Percentiles rank a stretch among this genome's conserved stretches.
Conservation (phyloP, 805 yeast species). For the Myxozyma udenii region DNA sequence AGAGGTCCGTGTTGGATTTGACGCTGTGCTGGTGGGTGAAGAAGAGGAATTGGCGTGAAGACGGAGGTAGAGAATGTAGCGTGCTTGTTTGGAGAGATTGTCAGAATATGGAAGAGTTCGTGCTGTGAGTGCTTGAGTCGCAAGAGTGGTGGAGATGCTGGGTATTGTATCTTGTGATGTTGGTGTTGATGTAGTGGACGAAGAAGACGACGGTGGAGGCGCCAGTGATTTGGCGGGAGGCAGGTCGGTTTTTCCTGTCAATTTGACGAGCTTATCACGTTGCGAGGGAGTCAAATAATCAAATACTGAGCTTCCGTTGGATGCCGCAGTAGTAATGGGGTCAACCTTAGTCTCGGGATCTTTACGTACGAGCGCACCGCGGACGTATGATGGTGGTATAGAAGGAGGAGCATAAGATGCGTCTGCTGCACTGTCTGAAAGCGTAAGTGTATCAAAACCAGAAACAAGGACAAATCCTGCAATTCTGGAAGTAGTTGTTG, state of each 20-base stretch:
- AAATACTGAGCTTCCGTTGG: slow-evolving; percentile 32
- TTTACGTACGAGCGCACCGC: slow-evolving; percentile 10
- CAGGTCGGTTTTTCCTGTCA: slow-evolving; percentile 25
- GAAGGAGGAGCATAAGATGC: slow-evolving; percentile 16
- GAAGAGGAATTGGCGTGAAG: slow-evolving; percentile 19
- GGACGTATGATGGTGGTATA: slow-evolving; percentile 15
- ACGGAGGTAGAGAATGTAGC: slow-evolving; percentile 31
- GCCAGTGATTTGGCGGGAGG: slow-evolving; percentile 27
- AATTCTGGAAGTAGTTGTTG: not conserved
- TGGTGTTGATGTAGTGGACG: not conserved
- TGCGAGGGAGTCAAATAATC: slow-evolving; percentile 31
- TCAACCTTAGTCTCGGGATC: slow-evolving; percentile 12
- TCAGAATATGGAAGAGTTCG: slow-evolving; percentile 29
- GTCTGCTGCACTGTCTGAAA: not conserved
- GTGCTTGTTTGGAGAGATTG: slow-evolving; percentile 25
- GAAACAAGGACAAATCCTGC: not conserved
- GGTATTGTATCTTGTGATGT: slow-evolving; percentile 3
- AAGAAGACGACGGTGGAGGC: not conserved
- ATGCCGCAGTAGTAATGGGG: slow-evolving; percentile 4
- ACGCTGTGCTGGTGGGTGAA: not conserved
- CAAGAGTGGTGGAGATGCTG: slow-evolving; percentile 11
- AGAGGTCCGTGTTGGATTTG: not conserved
- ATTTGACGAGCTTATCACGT: slow-evolving; percentile 16
- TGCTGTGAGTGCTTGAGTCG: slow-evolving; percentile 26
- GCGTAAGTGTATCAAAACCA: not conserved